Percentiles rank a stretch among this genome's conserved stretches.
Evolutionary conservation across 176 grass and related monocot genomes (phyloP).

Genomic region (Rhynchospora tenuis): DNA sequence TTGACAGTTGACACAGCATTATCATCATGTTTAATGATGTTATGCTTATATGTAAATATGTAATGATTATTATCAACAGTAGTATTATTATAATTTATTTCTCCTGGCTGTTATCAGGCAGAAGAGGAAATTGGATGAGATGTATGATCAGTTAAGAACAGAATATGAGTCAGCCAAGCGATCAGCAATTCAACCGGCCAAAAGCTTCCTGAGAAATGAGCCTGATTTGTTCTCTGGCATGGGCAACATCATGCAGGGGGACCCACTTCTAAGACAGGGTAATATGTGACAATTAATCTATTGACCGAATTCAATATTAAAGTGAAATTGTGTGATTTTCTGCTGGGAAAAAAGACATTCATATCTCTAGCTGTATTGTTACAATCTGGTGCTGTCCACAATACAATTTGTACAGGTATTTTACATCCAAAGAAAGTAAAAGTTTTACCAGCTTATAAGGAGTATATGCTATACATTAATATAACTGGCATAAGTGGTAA

Average conservation of each 20-base stretch:
- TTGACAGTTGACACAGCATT: background rate
- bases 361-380: background rate
- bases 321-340: background rate
- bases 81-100: background rate
- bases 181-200: conserved; percentile 63
- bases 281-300: conserved; percentile 27
- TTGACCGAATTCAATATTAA: background rate
- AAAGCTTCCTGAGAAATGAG: conserved; percentile 60
- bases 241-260: conserved; percentile 43
- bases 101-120: conserved; percentile 40
- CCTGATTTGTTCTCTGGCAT: conserved; percentile 60
- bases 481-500: background rate
- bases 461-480: background rate
- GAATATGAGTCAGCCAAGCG: conserved; percentile 67
- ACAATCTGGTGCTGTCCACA: background rate
- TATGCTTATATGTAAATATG: background rate
- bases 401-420: background rate
- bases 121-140: conserved; percentile 90
- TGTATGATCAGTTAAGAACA: conserved; percentile 79
- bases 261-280: conserved; percentile 43
- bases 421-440: background rate
- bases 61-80: background rate
- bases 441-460: background rate
- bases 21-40: background rate
- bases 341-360: background rate